Base-by-base conservation (phyloP, 2,329 filamentous ascomycete genomes). In the Monilinia polystroma region DNA sequence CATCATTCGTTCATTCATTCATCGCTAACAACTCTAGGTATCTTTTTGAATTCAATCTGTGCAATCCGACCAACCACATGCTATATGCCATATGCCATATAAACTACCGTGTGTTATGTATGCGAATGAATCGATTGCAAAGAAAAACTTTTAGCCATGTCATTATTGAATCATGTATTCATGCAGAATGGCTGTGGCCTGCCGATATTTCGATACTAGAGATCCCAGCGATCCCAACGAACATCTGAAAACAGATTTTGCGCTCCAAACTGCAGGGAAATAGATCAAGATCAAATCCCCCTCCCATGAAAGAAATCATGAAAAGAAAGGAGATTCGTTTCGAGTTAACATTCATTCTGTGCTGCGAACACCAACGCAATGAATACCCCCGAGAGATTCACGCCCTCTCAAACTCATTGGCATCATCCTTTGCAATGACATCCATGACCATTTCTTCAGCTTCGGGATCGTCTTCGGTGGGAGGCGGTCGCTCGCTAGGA, bases 391-490 rank as follows among this genome's bases (percentile, higher is more conserved):
- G 2, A 26, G 32, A 18, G 8, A 23, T 23, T 20, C 35, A 59
- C 14, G 29, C 23, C 16, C 18, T 51, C 20, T 66, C 57, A 12
- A 66, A 7, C 38, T 64, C 65, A 20, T 56, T 32, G 8, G 26
- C 23, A 29, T 68, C 68, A 14, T 64, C 49, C 4, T 73, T 67
- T 23, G 70, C 68, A 18, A 63, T 58, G 4, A 26, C 69, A n/a
- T 68, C 53, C 45, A 68, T 58, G 10, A 63, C 68, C n/a, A 64
- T 64, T 55, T 75, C 74, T 64, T 76, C 74, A 4, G 66, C 68
- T 29, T 74, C 70, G 0, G 74, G 73, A 64, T 76, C 71, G 53
- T 75, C 73, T 35, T 73, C 74, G 2, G 73, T 76, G 49, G 74
- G 75, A 52, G 73, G 63, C n/a, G 70, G 72, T 56, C 74, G 68